These are phyloP conservation scores for Solanum megistacrolobum DNA, from an alignment of 257 asterid genomes.

Conservation along the genomic window DNA sequence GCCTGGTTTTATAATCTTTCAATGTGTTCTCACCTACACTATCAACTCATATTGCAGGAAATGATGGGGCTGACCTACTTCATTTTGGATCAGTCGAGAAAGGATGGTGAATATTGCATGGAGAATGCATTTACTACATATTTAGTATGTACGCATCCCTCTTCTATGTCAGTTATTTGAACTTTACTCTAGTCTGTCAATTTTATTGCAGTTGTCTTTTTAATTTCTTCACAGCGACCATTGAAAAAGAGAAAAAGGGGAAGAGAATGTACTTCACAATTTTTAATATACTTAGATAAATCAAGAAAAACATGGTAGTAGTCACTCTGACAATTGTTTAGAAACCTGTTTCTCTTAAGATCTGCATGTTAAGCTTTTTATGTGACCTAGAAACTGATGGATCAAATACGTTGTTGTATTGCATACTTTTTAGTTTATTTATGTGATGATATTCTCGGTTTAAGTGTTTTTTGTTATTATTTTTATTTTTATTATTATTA, in stretches of 20 bases:
- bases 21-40: background rate
- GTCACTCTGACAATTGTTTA: background rate
- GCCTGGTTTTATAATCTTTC: background rate
- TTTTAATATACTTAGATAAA: background rate
- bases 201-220: constrained; percentile 10
- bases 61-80: constrained; percentile 89
- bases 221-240: background rate
- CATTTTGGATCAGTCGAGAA: constrained; percentile 85
- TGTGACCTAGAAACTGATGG: background rate
- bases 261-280: background rate
- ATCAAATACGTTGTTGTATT: background rate
- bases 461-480: background rate
- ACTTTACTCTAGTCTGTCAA: background rate
- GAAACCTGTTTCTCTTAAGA: background rate
- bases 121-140: constrained; percentile 88
- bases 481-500: background rate
- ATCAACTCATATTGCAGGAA: constrained; percentile 46
- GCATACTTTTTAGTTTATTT: background rate
- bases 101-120: constrained; percentile 97
- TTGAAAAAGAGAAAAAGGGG: background rate
- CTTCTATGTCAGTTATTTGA: background rate
- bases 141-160: constrained; percentile 32
- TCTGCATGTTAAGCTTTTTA: background rate
- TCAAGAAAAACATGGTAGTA: background rate
- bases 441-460: background rate